A percentile compares a stretch with the other conserved stretches of the same genome.
phyloP scores from a whole-genome alignment of 2,329 filamentous ascomycete genomes.

The Eutypella sp. region DNA sequence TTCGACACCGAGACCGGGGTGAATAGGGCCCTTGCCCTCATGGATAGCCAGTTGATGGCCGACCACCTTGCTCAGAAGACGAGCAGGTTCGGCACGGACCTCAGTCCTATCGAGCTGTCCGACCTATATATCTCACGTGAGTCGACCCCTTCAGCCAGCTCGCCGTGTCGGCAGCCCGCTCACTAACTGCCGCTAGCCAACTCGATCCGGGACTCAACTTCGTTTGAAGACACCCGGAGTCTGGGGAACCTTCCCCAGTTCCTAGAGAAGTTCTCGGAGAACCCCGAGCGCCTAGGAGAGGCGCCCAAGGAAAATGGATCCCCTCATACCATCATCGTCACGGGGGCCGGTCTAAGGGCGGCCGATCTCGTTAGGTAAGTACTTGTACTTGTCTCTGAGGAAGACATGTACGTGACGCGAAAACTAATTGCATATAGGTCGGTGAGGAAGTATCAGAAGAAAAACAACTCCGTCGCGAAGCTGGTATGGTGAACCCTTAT shows the following conservation, averaged over 20 bases:
- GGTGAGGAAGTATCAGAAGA: conserved; percentile 72
- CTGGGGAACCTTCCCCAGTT: conserved; percentile 74
- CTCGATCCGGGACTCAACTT: conserved; percentile 74
- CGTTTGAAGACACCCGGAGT: conserved; percentile 61
- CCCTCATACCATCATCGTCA: conserved; percentile 85
- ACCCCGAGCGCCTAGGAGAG: conserved; percentile 54
- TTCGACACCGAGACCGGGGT: conserved; percentile 67
- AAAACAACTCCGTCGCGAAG: conserved; percentile 76
- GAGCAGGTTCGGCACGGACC: conserved; percentile 69
- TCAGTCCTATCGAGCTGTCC: conserved; percentile 79
- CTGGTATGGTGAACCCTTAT: conserved; percentile 42
- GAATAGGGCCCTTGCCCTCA: conserved; percentile 73
- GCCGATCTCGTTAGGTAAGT: conserved; percentile 72
- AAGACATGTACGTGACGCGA: neutral
- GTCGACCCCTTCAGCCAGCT: conserved; percentile 10
- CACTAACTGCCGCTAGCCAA: conserved; percentile 46
- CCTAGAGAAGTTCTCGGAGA: conserved; percentile 60
- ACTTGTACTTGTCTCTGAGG: neutral
- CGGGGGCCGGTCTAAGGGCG: conserved; percentile 76
- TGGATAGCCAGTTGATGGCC: conserved; percentile 78
- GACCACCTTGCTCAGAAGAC: conserved; percentile 81
- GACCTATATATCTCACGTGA: conserved; percentile 76
- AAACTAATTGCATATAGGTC: conserved; percentile 42
- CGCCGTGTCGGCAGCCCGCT: conserved; percentile 9
- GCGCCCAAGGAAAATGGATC: conserved; percentile 65